Conservation (phyloP, 192 early-diverging fungal species). For the Bifiguratus adelaidae region DNA sequence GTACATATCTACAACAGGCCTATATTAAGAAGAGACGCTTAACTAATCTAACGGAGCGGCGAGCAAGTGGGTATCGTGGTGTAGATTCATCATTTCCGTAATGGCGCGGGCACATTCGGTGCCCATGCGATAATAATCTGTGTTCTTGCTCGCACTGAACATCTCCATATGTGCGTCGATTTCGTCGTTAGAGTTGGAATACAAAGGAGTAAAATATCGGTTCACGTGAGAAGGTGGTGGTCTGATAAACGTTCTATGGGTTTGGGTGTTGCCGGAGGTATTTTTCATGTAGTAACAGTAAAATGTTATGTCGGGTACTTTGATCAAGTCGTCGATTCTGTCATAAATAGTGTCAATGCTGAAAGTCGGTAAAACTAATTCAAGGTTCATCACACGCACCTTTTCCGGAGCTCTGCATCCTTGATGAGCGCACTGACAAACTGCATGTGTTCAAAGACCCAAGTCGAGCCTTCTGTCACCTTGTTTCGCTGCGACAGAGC, state of each 20-base stretch:
- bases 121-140: slow-evolving; percentile 9
- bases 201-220: slow-evolving; percentile 7
- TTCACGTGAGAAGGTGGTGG: slow-evolving; percentile 9
- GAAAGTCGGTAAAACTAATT: neutral
- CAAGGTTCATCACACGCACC: slow-evolving; percentile 12
- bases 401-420: slow-evolving; percentile 16
- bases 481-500: slow-evolving; percentile 24
- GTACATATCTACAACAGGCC: no score
- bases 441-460: slow-evolving; percentile 29
- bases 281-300: slow-evolving; percentile 11
- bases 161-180: slow-evolving; percentile 18
- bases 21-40: no score
- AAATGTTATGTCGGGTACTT: slow-evolving; percentile 12
- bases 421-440: slow-evolving; percentile 39
- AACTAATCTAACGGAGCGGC: no score
- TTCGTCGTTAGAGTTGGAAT: slow-evolving; percentile 4
- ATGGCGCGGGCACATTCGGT: slow-evolving; percentile 4
- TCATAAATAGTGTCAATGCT: neutral
- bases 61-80: no score
- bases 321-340: slow-evolving; percentile 12
- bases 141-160: slow-evolving; percentile 16
- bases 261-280: neutral
- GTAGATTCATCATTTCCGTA: slow-evolving; percentile 6
- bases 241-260: slow-evolving; percentile 13
- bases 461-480: slow-evolving; percentile 14